Evolutionary conservation across 495 filamentous ascomycete genomes (phyloP).

Genomic region (Aspergillus hancockii): DNA sequence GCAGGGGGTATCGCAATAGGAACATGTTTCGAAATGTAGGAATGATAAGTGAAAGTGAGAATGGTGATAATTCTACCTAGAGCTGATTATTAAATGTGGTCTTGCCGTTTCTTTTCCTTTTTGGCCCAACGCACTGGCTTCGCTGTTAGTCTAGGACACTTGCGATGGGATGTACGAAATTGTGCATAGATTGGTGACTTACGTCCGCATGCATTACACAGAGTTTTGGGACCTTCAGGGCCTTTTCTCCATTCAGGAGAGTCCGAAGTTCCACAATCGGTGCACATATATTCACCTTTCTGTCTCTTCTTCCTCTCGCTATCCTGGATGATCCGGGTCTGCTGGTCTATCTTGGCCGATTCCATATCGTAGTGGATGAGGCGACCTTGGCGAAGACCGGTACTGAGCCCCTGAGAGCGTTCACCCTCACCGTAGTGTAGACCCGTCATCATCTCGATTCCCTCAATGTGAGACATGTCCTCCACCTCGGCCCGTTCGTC

Average conservation of each 20-base stretch:
- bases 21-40: slow-evolving; percentile 6
- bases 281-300: slow-evolving; percentile 96
- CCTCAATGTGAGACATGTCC: slow-evolving; percentile 74
- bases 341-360: slow-evolving; percentile 78
- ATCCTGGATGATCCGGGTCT: slow-evolving; percentile 40
- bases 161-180: neutral
- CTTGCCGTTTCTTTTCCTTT: slow-evolving; percentile 68
- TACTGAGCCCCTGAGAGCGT: slow-evolving; percentile 83
- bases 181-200: slow-evolving; percentile 31
- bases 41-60: neutral
- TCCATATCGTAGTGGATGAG: slow-evolving; percentile 85
- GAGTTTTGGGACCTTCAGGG: slow-evolving; percentile 87
- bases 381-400: slow-evolving; percentile 74
- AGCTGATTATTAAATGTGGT: slow-evolving; percentile 7
- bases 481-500: slow-evolving; percentile 79
- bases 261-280: slow-evolving; percentile 91
- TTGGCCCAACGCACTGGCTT: slow-evolving; percentile 69
- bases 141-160: neutral
- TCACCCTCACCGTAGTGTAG: slow-evolving; percentile 88
- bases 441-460: slow-evolving; percentile 92
- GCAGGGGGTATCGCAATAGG: slow-evolving; percentile 10
- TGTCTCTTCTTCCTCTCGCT: slow-evolving; percentile 87
- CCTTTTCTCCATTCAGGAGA: slow-evolving; percentile 98
- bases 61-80: neutral
- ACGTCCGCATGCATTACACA: slow-evolving; percentile 96